Base-by-base conservation (phyloP, 2,329 filamentous ascomycete species). In the Pyricularia sp. region DNA sequence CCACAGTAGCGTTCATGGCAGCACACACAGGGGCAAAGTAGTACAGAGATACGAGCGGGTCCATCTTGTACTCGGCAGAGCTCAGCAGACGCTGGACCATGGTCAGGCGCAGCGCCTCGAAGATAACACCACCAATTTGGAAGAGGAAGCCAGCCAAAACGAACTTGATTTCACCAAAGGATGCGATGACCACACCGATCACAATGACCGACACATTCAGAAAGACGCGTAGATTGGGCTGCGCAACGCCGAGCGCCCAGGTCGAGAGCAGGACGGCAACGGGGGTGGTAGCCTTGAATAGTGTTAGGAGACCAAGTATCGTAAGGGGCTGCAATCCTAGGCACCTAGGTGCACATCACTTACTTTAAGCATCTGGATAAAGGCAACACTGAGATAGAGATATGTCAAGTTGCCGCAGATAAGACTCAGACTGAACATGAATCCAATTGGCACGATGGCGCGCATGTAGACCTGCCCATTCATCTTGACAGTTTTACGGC, bases 331-430 rank as follows among this genome's bases (percentile, higher is more conserved):
- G 33, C 1, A 9, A 69, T 71, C n/a, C 22, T 57, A 13, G 24
- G 10, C 12, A 22, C 2, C 8, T 55, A 26, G 9, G 22, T 12
- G 4, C 68, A 91, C 89, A 89, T 1, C 30, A 59, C 55, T 59
- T 28, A 59, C 55, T 26, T 97, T 97, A 77, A 97, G 87, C 93
- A 97, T 97, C 82, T 97, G 93, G 73, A 97, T 97, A 77, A 97
- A 97, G 67, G 93, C 90, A 66, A 97, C 93, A 70, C 89, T 94
- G 67, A 97, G 85, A 78, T 97, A 96, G 65, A 97, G 85, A 75
- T 97, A 97, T 71, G 93, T 92, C 78, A 96, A 79, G 81, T 97
- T 97, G 74, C 93, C 92, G 78, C 92, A 97, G 75, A 97, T 97
- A 81, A 97, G 84, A 78, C 89, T 94, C 81, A 97, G 81, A 75